phyloP scores from a whole-genome alignment of 139 green algal species.

The Auxenochlorella protothecoides region DNA sequence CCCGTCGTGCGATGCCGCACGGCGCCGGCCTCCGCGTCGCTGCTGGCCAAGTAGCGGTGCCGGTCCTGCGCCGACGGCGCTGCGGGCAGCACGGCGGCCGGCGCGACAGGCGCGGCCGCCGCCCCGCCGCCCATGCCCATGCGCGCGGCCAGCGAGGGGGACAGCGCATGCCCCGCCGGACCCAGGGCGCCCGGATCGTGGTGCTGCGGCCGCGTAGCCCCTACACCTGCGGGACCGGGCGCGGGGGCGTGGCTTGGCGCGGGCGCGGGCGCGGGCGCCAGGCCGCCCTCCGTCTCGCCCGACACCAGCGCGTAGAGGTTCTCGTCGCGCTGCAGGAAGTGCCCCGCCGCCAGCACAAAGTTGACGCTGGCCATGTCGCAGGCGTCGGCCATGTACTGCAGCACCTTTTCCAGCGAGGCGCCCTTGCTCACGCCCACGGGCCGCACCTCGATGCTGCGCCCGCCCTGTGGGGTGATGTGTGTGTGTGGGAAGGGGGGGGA shows the following conservation, averaged over 20 bases:
- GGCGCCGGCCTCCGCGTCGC: background rate
- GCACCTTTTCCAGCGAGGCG: conserved; percentile 72
- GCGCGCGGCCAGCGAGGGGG: background rate
- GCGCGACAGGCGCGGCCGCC: background rate
- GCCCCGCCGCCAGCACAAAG: conserved; percentile 73
- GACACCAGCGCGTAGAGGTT: conserved; percentile 92
- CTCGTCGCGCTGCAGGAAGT: conserved; percentile 90
- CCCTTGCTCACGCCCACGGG: conserved; percentile 95
- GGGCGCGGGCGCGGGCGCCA: background rate
- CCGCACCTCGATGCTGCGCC: conserved; percentile 76
- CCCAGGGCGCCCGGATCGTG: too few species aligned
- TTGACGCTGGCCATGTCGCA: conserved; percentile 5
- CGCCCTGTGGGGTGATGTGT: conserved; percentile 33
- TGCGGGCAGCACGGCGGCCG: background rate
- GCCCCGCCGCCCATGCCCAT: background rate
- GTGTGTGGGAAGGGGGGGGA: background rate
- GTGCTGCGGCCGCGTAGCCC: too few species aligned
- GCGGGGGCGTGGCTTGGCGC: background rate
- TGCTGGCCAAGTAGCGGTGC: background rate
- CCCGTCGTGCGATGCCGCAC: background rate
- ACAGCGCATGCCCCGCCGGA: too few species aligned
- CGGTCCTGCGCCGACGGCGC: background rate
- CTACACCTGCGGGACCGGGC: background rate
- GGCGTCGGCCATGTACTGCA: conserved; percentile 34
- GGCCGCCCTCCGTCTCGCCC: conserved; percentile 20